Conservation (phyloP, 805 yeast genomes). For the Wickerhamomyces alni region DNA sequence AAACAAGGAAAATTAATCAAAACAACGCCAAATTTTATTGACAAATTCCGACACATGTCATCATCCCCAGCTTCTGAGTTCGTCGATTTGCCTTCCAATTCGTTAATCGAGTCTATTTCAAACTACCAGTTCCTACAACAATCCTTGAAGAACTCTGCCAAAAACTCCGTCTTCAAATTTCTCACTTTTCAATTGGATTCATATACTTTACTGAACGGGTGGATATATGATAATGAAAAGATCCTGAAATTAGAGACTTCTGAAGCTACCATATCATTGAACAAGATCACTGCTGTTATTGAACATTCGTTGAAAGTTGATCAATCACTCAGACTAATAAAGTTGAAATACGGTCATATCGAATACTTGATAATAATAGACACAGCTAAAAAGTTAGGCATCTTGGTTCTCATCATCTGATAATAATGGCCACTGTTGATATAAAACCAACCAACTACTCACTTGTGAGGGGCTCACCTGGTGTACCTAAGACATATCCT, state of each 20-base stretch:
- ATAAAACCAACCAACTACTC: constrained; percentile 47
- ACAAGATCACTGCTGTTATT: background rate
- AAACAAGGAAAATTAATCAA: too few species aligned
- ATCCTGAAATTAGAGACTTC: background rate
- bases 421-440: background rate
- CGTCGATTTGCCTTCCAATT: background rate
- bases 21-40: too few species aligned
- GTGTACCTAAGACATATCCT: constrained; percentile 56
- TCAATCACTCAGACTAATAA: background rate
- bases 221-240: background rate
- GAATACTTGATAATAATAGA: background rate
- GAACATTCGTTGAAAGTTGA: background rate
- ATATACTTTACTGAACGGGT: background rate
- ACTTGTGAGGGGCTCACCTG: constrained; percentile 63
- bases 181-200: background rate
- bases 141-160: background rate
- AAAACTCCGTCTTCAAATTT: background rate
- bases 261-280: background rate
- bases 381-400: background rate
- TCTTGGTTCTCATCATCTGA: background rate
- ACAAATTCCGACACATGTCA: too few species aligned
- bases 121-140: background rate
- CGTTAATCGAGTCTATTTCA: background rate
- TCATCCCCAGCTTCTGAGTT: background rate
- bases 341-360: background rate